Percentiles rank a stretch among this genome's conserved stretches.
phyloP scores from a whole-genome alignment of 2,329 filamentous ascomycete genomes.

The Aureobasidium sp. region DNA sequence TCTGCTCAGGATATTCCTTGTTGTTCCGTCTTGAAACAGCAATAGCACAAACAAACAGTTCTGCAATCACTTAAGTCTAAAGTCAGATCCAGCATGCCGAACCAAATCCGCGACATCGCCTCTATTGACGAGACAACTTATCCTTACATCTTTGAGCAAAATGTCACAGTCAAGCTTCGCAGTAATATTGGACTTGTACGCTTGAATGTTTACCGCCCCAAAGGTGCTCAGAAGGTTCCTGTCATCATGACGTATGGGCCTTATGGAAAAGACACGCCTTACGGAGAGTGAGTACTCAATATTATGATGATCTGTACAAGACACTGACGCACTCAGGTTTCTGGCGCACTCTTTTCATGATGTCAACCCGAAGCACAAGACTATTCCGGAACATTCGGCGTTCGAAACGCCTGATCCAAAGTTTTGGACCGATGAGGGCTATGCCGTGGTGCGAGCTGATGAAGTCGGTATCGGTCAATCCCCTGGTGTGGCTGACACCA shows the following conservation, averaged over 20 bases:
- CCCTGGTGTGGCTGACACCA: conserved; percentile 45
- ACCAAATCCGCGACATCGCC: conserved; percentile 28
- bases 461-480: conserved; percentile 47
- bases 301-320: not conserved
- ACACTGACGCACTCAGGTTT: not conserved
- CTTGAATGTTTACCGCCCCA: conserved; percentile 47
- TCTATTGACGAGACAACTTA: conserved; percentile 31
- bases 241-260: conserved; percentile 8
- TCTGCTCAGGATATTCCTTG: no score
- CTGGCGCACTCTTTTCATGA: not conserved
- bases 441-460: conserved; percentile 35
- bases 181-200: conserved; percentile 37
- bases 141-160: conserved; percentile 45
- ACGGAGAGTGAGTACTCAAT: not conserved
- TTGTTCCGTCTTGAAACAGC: no score
- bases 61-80: no score
- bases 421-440: not conserved
- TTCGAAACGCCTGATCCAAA: conserved; percentile 8
- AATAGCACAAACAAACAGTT: no score
- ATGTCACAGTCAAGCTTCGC: conserved; percentile 42
- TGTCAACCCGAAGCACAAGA: not conserved
- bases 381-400: not conserved
- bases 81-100: conserved; percentile 10
- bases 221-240: conserved; percentile 18
- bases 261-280: conserved; percentile 4